Percentiles rank a stretch among this genome's conserved stretches.
These are phyloP conservation scores for Yamadazyma ubonensis DNA, from an alignment of 805 yeast species.

Conservation along the genomic window DNA sequence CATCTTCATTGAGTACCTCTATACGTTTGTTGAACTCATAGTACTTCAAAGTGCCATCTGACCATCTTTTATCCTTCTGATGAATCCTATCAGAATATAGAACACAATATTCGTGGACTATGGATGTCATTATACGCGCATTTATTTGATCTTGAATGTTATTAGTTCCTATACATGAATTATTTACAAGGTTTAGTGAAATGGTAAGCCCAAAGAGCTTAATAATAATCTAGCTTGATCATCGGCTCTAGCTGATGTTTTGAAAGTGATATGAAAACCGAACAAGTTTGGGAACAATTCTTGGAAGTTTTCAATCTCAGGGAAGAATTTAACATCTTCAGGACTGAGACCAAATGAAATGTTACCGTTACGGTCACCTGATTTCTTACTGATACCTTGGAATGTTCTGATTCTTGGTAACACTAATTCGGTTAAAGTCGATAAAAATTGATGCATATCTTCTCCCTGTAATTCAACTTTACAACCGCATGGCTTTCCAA, in stretches of 20 bases:
- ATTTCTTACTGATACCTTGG: conserved; percentile 66
- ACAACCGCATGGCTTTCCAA: conserved; percentile 90
- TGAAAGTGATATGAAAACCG: conserved; percentile 82
- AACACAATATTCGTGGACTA: conserved; percentile 46
- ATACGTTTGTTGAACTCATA: conserved; percentile 50
- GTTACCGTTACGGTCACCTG: conserved; percentile 87
- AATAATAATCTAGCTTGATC: conserved; percentile 83
- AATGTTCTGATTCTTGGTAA: conserved; percentile 91
- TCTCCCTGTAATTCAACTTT: conserved; percentile 74
- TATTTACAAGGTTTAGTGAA: conserved; percentile 29
- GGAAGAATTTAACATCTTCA: conserved; percentile 78
- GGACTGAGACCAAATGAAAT: conserved; percentile 80
- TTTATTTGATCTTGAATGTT: not conserved
- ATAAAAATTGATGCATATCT: conserved; percentile 79
- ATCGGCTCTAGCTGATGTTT: conserved; percentile 88
- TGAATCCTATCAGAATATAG: conserved; percentile 45
- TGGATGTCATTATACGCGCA: conserved; percentile 19
- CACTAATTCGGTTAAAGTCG: conserved; percentile 87
- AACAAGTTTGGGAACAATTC: conserved; percentile 86
- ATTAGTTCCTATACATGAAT: not conserved
- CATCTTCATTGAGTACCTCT: conserved; percentile 39
- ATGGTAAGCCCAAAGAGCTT: conserved; percentile 81
- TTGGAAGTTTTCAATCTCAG: conserved; percentile 87
- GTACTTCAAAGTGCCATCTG: conserved; percentile 47
- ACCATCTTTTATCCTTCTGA: conserved; percentile 52